Evolutionary conservation across 2,329 filamentous ascomycete genomes (phyloP).

Genomic region (Aureobasidium sp.): DNA sequence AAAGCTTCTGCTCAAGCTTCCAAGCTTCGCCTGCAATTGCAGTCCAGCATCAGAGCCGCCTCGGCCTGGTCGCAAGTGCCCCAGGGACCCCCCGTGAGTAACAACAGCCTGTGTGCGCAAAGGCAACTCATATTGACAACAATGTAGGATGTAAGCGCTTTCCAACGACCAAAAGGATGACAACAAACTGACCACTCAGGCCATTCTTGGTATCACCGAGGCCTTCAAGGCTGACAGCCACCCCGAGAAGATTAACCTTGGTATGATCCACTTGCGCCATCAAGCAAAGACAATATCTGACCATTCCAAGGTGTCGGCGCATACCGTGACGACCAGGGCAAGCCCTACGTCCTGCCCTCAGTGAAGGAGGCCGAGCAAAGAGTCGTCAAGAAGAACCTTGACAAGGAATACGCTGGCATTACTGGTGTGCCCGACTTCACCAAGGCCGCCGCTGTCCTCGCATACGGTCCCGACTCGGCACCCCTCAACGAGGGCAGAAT

Average conservation of each 20-base stretch:
- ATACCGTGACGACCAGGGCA: slow-evolving; percentile 96
- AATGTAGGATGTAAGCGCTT: slow-evolving; percentile 1
- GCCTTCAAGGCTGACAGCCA: slow-evolving; percentile 97
- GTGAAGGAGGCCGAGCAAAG: slow-evolving; percentile 84
- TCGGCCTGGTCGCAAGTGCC: slow-evolving; percentile 88
- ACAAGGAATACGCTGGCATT: slow-evolving; percentile 98
- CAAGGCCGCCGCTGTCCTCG: slow-evolving; percentile 80
- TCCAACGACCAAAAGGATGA: too few relatives aligned
- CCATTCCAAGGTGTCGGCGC: slow-evolving; percentile 71
- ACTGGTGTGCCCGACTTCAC: slow-evolving; percentile 93
- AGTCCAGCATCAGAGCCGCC: slow-evolving; percentile 47
- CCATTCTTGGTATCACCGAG: slow-evolving; percentile 88
- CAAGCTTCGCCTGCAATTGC: slow-evolving; percentile 18
- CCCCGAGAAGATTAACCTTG: slow-evolving; percentile 94
- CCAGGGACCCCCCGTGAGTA: slow-evolving; percentile 70
- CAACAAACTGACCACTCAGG: slow-evolving; percentile 25
- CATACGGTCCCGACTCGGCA: slow-evolving; percentile 74
- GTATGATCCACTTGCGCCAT: slow-evolving; percentile 38
- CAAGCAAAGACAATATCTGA: slow-evolving; percentile 1
- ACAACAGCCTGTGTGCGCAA: not conserved
- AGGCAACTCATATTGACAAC: not conserved
- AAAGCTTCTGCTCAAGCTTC: slow-evolving; percentile 16
- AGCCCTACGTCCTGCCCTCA: slow-evolving; percentile 94
- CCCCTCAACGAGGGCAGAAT: slow-evolving; percentile 67
- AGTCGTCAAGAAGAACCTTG: slow-evolving; percentile 66